Base-by-base conservation (phyloP, 139 green algal genomes). In the Ettlia oleoabundans region DNA sequence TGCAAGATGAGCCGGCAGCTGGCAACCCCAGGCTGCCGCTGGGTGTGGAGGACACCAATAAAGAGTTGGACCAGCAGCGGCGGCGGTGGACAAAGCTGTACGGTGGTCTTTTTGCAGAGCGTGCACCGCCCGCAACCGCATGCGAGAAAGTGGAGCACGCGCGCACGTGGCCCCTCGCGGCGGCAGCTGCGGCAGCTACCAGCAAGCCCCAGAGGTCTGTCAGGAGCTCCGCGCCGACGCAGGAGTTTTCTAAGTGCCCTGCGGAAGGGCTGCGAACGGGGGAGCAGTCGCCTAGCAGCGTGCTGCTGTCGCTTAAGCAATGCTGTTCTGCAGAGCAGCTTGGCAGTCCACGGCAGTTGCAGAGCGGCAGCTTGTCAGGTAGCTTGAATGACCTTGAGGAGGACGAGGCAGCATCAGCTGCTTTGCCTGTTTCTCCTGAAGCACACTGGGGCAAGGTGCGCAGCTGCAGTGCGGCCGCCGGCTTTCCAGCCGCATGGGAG, bases 281-380 rank as follows among this genome's bases (percentile, higher is more conserved):
- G 13, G 47, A 58, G 13, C 28, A 69, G 37, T 81, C 74, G 15
- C 74, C 74, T 18, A 40, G 7, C 74, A 81, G 74, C 74, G 74
- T 81, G 55, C 74, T 81, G 74, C 33, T 51, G 72, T 35, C 52
- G 33, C 52, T 67, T 22, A 5, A 2, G 52, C 52, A 8, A 7
- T 66, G 51, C 65, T 72, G 65, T 8, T 8, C n/a, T n/a, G n/a
- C n/a, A n/a, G n/a, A n/a, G n/a, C n/a, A n/a, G n/a, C n/a, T n/a
- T n/a, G n/a, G n/a, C n/a, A n/a, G n/a, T n/a, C n/a, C n/a, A n/a
- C n/a, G n/a, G n/a, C n/a, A n/a, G n/a, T n/a, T n/a, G n/a, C n/a
- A n/a, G n/a, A n/a, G n/a, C n/a, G n/a, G n/a, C n/a, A n/a, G n/a
- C n/a, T n/a, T n/a, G n/a, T n/a, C n/a, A n/a, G n/a, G n/a, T n/a